These are phyloP conservation scores for Polymyxa betae DNA, from an alignment of 208 protist species.

Conservation along the genomic window DNA sequence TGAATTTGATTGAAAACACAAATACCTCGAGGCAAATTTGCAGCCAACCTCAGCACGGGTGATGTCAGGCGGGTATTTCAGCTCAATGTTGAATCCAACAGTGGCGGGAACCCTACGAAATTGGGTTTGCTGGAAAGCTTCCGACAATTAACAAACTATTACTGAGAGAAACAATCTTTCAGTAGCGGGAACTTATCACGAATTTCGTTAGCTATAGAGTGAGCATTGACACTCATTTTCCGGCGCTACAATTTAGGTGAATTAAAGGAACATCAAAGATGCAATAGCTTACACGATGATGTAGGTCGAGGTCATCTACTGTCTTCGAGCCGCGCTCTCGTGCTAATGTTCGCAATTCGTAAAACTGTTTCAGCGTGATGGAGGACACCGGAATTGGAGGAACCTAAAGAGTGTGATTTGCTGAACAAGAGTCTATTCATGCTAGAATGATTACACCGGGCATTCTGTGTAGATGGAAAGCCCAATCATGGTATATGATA, in stretches of 20 bases:
- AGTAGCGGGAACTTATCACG: conserved; percentile 35
- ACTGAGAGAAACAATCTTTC: conserved; percentile 5
- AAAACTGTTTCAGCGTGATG: conserved; percentile 35
- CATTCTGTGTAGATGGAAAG: conserved; percentile 22
- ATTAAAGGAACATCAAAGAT: background rate
- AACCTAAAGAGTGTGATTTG: background rate
- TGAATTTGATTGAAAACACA: background rate
- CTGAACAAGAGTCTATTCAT: background rate
- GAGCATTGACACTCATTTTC: background rate
- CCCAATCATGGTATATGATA: conserved; percentile 55
- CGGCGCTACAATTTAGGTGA: background rate
- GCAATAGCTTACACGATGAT: background rate
- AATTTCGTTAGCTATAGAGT: conserved; percentile 25
- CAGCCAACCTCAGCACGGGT: conserved; percentile 48
- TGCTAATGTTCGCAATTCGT: background rate
- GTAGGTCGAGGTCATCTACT: conserved; percentile 11
- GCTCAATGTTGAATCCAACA: conserved; percentile 70
- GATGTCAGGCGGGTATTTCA: conserved; percentile 68
- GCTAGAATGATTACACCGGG: background rate
- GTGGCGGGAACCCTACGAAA: conserved; percentile 53
- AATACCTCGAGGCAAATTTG: conserved; percentile 37
- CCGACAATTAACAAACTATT: background rate
- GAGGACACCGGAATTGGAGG: conserved; percentile 29
- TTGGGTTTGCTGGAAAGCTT: background rate
- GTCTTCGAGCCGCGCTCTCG: background rate